Evolutionary conservation across 2,329 filamentous ascomycete genomes (phyloP).

Genomic region (Apiospora sp.): DNA sequence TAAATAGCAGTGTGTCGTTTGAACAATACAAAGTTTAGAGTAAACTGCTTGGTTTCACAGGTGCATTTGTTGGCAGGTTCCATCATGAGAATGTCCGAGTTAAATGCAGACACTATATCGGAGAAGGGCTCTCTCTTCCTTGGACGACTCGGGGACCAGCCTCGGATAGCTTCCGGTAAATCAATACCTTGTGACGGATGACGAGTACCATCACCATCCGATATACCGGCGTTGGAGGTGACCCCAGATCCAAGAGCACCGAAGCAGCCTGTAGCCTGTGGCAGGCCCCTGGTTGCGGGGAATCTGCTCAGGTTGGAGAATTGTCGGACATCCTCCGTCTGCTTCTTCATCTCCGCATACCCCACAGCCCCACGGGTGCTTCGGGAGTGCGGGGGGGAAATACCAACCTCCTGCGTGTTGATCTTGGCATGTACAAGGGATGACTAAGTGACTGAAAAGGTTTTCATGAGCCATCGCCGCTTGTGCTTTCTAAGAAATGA

Average conservation of each 20-base stretch:
- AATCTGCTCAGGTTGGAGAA: neutral
- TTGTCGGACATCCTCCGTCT: neutral
- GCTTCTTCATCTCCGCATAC: neutral
- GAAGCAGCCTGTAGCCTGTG: neutral
- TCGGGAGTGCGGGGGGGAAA: neutral
- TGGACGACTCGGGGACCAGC: neutral
- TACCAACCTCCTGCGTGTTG: neutral
- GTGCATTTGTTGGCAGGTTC: neutral
- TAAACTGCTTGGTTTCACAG: no score
- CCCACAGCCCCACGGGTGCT: neutral
- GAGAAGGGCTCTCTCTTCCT: neutral
- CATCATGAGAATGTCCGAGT: neutral
- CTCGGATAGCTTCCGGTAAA: constrained; percentile 7
- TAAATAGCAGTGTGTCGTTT: neutral
- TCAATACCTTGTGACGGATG: neutral
- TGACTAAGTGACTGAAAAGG: neutral
- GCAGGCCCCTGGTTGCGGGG: neutral
- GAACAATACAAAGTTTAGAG: neutral
- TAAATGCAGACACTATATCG: neutral
- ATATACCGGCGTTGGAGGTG: neutral
- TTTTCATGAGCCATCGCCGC: neutral
- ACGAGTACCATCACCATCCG: neutral
- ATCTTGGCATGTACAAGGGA: neutral
- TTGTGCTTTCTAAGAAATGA: neutral
- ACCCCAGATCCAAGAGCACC: neutral